These are phyloP conservation scores for Hypoxylon cercidicola DNA, from an alignment of 495 filamentous ascomycete genomes.

Conservation along the genomic window DNA sequence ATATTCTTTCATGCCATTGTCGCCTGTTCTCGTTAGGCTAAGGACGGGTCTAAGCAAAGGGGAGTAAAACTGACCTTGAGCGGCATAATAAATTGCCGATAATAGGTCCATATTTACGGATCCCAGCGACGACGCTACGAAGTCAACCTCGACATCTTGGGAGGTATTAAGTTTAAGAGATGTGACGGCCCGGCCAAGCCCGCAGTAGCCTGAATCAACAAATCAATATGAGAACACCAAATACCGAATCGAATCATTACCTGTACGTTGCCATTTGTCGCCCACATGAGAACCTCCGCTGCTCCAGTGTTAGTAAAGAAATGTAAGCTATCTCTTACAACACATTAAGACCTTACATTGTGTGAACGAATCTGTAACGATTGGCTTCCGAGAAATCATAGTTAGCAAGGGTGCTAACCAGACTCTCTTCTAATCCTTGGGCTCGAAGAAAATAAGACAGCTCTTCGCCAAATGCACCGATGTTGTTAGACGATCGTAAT, in stretches of 20 bases:
- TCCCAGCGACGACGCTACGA: conserved; percentile 80
- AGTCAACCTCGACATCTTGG: conserved; percentile 66
- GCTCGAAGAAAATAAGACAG: conserved; percentile 76
- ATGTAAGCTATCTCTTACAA: not conserved
- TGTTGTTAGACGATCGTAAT: conserved; percentile 41
- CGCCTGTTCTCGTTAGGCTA: conserved; percentile 54
- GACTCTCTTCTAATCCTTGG: conserved; percentile 68
- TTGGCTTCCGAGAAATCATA: conserved; percentile 81
- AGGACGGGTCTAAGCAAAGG: not conserved
- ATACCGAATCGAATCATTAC: conserved; percentile 44
- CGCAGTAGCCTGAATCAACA: conserved; percentile 62
- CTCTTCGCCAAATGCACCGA: conserved; percentile 74
- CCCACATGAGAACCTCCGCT: conserved; percentile 65
- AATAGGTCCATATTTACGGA: conserved; percentile 75
- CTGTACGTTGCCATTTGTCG: conserved; percentile 68
- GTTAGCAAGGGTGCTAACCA: conserved; percentile 67
- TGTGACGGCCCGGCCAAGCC: conserved; percentile 70
- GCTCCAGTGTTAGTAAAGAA: conserved; percentile 10
- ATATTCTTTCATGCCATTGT: conserved; percentile 68
- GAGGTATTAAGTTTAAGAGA: conserved; percentile 63
- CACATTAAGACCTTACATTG: conserved; percentile 60
- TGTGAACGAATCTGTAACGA: conserved; percentile 81
- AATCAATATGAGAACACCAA: not conserved
- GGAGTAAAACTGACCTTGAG: conserved; percentile 66
- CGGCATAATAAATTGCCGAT: conserved; percentile 76